Conservation (phyloP, 257 asterid species). For the Salvia rosmarinus region DNA sequence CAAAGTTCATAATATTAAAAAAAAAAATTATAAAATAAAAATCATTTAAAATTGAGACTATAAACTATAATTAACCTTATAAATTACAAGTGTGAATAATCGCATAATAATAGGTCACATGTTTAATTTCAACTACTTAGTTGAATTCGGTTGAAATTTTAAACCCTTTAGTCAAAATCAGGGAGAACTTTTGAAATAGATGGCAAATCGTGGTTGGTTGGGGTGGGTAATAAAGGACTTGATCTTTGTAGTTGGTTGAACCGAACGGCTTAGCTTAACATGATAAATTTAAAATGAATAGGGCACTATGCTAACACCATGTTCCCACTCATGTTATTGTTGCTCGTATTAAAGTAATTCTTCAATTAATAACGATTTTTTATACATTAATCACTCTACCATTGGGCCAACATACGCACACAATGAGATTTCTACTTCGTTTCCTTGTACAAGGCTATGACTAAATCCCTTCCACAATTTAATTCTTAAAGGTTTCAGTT, state of each 20-base stretch:
- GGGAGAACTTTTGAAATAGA: background rate
- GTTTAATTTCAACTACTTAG: background rate
- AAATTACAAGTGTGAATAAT: no score
- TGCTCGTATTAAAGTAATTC: background rate
- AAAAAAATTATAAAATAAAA: no score
- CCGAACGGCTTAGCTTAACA: constrained; percentile 14
- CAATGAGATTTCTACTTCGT: no score
- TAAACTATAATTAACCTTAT: no score
- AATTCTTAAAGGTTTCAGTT: background rate
- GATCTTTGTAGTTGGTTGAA: constrained; percentile 27
- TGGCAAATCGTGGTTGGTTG: constrained; percentile 30
- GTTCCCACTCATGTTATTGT: constrained; percentile 16
- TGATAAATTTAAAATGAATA: background rate
- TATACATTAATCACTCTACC: no score
- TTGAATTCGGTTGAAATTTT: background rate
- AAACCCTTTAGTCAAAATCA: background rate
- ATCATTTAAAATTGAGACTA: no score
- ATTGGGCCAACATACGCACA: no score
- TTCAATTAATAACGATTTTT: background rate
- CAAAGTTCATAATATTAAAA: no score
- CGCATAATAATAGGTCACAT: no score
- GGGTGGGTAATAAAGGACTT: background rate
- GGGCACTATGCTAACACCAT: constrained; percentile 27
- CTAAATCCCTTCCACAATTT: background rate
- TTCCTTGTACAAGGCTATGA: no score